These are phyloP conservation scores for Curvularia lunata DNA, from an alignment of 2,329 filamentous ascomycete species.

Conservation along the genomic window DNA sequence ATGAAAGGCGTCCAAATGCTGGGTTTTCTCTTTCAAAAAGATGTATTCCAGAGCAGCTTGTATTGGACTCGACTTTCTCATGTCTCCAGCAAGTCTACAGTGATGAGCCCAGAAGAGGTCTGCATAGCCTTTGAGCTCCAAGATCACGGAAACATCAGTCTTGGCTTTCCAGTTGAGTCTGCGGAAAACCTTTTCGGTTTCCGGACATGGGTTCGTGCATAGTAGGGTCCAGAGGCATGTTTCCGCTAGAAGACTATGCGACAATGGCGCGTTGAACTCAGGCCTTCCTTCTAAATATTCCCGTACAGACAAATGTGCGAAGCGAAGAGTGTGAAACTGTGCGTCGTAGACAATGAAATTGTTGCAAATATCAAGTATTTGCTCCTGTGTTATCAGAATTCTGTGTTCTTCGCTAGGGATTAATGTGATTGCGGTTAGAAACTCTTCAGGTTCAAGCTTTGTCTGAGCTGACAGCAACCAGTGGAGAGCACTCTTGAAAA, in stretches of 20 bases:
- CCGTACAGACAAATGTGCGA: slow-evolving; percentile 42
- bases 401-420: not conserved
- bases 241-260: not conserved
- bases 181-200: not conserved
- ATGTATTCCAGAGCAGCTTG: not conserved
- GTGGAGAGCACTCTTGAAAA: not conserved
- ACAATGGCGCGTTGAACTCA: slow-evolving; percentile 4
- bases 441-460: slow-evolving; percentile 2
- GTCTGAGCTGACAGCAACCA: not conserved
- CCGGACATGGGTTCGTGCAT: too few species aligned
- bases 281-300: slow-evolving; percentile 34
- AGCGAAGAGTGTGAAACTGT: slow-evolving; percentile 34
- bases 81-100: not conserved
- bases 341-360: slow-evolving; percentile 40
- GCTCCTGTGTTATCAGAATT: not conserved
- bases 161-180: not conserved
- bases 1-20: not conserved
- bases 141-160: not conserved
- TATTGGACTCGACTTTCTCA: not conserved
- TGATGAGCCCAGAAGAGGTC: not conserved
- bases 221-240: not conserved
- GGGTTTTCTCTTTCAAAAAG: not conserved
- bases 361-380: slow-evolving; percentile 25
- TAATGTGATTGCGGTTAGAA: not conserved
- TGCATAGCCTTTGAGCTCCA: not conserved